Percentiles rank a stretch among this genome's conserved stretches.
Evolutionary conservation across 805 yeast genomes (phyloP).

Genomic region (Candida namnaoensis): DNA sequence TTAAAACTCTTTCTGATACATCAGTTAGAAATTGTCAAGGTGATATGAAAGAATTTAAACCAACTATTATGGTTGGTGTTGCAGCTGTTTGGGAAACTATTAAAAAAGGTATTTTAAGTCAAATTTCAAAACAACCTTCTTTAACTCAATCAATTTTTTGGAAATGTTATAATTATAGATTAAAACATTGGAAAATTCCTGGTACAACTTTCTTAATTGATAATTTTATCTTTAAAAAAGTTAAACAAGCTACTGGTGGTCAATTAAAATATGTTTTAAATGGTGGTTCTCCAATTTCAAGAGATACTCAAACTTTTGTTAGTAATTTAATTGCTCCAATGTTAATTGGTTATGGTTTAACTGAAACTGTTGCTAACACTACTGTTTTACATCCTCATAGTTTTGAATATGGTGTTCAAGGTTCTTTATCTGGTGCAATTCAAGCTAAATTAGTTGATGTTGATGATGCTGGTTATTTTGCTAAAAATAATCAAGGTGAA

Average conservation of each 20-base stretch:
- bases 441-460: slow-evolving; percentile 89
- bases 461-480: slow-evolving; percentile 82
- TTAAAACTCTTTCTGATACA: slow-evolving; percentile 79
- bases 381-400: slow-evolving; percentile 55
- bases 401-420: slow-evolving; percentile 71
- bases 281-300: slow-evolving; percentile 89
- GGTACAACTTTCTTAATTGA: slow-evolving; percentile 61
- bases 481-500: slow-evolving; percentile 92
- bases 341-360: slow-evolving; percentile 92
- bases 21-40: slow-evolving; percentile 82
- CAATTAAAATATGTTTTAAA: slow-evolving; percentile 61
- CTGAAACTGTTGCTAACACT: slow-evolving; percentile 92
- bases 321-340: slow-evolving; percentile 71
- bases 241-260: slow-evolving; percentile 95
- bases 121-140: slow-evolving; percentile 58
- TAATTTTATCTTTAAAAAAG: slow-evolving; percentile 69
- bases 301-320: slow-evolving; percentile 75
- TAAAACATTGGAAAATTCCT: slow-evolving; percentile 61
- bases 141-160: slow-evolving; percentile 77
- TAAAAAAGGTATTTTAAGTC: slow-evolving; percentile 81
- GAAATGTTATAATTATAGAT: slow-evolving; percentile 75
- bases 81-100: slow-evolving; percentile 98
- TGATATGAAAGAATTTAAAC: slow-evolving; percentile 80
- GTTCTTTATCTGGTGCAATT: slow-evolving; percentile 74
- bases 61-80: slow-evolving; percentile 95